Evolutionary conservation across 176 grass and related monocot genomes (phyloP).

Genomic region (Oryza australiensis): DNA sequence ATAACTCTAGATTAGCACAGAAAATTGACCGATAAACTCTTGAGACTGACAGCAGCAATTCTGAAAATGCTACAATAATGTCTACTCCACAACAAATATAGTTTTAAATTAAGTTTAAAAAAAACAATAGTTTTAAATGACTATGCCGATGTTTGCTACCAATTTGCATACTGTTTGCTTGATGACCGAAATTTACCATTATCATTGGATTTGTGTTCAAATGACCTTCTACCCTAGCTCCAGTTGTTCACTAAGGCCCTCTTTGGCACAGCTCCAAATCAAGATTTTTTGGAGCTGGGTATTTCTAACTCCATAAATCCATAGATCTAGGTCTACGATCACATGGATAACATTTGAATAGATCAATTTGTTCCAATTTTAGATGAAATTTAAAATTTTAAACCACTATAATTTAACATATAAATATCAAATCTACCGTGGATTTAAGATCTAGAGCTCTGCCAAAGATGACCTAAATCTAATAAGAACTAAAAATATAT

Average conservation of each 20-base stretch:
- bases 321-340: too few relatives aligned
- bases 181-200: conserved; percentile 4
- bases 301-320: too few relatives aligned
- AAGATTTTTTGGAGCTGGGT: too few relatives aligned
- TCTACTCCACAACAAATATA: conserved; percentile 13
- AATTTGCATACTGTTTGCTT: conserved; percentile 12
- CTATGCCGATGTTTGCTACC: background rate
- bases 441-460: too few relatives aligned
- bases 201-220: background rate
- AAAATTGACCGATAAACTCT: background rate
- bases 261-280: too few relatives aligned
- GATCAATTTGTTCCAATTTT: too few relatives aligned
- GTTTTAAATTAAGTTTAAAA: background rate
- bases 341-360: too few relatives aligned
- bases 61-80: background rate
- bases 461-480: too few relatives aligned
- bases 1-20: background rate
- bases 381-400: too few relatives aligned
- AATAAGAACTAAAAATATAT: conserved; percentile 26
- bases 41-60: background rate
- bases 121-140: background rate
- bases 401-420: too few relatives aligned
- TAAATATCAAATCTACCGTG: too few relatives aligned
- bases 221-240: background rate
- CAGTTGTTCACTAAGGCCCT: background rate